Conservation (phyloP, 2,329 filamentous ascomycete genomes). For the Colletotrichum ledebouriae region DNA sequence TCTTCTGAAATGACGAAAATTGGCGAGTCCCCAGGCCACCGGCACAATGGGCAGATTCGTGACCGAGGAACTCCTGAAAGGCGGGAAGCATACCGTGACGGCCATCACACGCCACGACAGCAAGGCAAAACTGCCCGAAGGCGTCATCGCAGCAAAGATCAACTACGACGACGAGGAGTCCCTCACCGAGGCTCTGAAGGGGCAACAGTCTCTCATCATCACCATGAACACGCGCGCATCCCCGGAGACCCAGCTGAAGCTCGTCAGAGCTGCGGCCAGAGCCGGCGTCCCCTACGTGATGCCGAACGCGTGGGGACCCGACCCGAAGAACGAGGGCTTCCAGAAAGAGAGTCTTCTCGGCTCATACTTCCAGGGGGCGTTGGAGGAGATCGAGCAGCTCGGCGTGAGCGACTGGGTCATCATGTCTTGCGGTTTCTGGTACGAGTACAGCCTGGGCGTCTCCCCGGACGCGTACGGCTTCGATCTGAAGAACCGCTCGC, state of each 20-base stretch:
- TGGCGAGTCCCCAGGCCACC: conserved; percentile 49
- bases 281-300: conserved; percentile 66
- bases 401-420: conserved; percentile 51
- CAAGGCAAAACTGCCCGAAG: conserved; percentile 56
- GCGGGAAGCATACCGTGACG: conserved; percentile 65
- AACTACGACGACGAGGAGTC: conserved; percentile 59
- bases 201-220: conserved; percentile 68
- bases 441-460: conserved; percentile 61
- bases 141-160: conserved; percentile 56
- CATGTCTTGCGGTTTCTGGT: conserved; percentile 64
- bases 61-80: conserved; percentile 58
- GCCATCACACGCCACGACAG: conserved; percentile 64
- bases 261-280: conserved; percentile 63
- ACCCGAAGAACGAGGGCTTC: conserved; percentile 43
- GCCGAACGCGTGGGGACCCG: conserved; percentile 60
- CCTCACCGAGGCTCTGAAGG: conserved; percentile 62
- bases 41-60: conserved; percentile 59
- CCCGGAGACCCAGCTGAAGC: conserved; percentile 57
- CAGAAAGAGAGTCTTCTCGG: conserved; percentile 32
- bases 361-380: conserved; percentile 35
- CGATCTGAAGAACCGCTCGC: conserved; percentile 57
- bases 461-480: conserved; percentile 58
- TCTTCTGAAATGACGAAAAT: neutral
- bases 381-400: conserved; percentile 55
- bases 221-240: conserved; percentile 58